Evolutionary conservation across 2,329 filamentous ascomycete species (phyloP), one percentile per base, ranked within the genome.

Genomic region (Echinosphaeria canescens): DNA sequence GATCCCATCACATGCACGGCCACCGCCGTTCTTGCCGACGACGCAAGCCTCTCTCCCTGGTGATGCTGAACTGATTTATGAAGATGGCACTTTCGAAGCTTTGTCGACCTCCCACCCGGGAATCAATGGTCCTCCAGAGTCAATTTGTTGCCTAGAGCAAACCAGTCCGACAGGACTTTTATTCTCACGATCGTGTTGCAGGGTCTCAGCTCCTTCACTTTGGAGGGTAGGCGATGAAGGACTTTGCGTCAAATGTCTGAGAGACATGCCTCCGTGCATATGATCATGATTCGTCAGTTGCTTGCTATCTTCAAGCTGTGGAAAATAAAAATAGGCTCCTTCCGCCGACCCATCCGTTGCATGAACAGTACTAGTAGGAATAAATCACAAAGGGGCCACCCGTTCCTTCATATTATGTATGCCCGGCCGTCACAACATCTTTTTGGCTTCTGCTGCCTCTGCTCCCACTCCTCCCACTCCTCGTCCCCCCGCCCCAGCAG

Each of bases 121-220:
- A n/a, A n/a, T n/a, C 63, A 49, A 65, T 80, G 72, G 67, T n/a
- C 74, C 71, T 65, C 58, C 45, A 76, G 61, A 81, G 78, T 85
- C 79, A 85, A 84, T 70, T 70, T 68, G 75, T 53, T 65, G 76
- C 78, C 79, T 67, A 85, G 57, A 85, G 44, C 46, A 62, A 75
- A 54, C 62, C 61, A 75, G 71, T 68, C 74, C 79, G 72, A 75
- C 75, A 80, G 80, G 73, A 68, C 71, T 74, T 60, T 70, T 79
- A n/a, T n/a, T n/a, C 62, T 76, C 81, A 75, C 71, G n/a, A 68
- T 80, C 75, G 78, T 85, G 78, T 84, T 85, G 79, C 79, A 82
- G 69, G 65, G 59, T 76, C 55, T 63, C 62, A 76, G 71, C 68
- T 50, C 49, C 53, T 15, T 13, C 54, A 72, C 74, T 45, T 71